Percentiles rank a stretch among this genome's conserved stretches.
These are phyloP conservation scores for Xerocomellus intermedius DNA, from an alignment of 768 basidiomycete species.

Conservation along the genomic window DNA sequence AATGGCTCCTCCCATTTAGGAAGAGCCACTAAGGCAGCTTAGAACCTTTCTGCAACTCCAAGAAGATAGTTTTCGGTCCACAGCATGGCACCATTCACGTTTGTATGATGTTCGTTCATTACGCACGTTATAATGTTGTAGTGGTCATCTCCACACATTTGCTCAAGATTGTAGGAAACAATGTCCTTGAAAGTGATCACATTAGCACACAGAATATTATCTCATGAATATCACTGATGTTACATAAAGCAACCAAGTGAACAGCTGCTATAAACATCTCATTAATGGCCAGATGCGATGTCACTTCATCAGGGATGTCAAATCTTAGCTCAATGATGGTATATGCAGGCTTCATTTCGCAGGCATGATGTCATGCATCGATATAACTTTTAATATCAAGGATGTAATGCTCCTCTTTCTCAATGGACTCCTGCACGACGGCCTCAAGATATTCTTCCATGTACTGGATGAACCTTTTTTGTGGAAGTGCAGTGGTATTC, in stretches of 20 bases:
- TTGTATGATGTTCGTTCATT: constrained; percentile 38
- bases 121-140: constrained; percentile 49
- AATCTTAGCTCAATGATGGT: constrained; percentile 36
- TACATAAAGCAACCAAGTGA: constrained; percentile 37
- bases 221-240: constrained; percentile 23
- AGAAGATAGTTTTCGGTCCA: constrained; percentile 8
- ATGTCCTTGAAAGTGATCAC: constrained; percentile 22
- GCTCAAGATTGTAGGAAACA: constrained; percentile 32
- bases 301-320: constrained; percentile 38
- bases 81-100: constrained; percentile 16
- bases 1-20: constrained; percentile 40
- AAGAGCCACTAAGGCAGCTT: constrained; percentile 8
- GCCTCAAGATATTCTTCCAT: constrained; percentile 38
- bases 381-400: constrained; percentile 42
- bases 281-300: constrained; percentile 38
- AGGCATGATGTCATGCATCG: constrained; percentile 37
- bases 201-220: not conserved
- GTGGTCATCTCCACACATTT: constrained; percentile 23
- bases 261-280: constrained; percentile 26
- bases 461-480: constrained; percentile 36
- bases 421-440: constrained; percentile 42
- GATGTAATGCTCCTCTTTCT: constrained; percentile 33
- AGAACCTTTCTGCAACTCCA: not conserved
- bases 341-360: constrained; percentile 40
- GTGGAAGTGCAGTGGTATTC: constrained; percentile 1